A percentile compares a stretch with the other conserved stretches of the same genome.
phyloP scores from a whole-genome alignment of 495 filamentous ascomycete genomes.

The Podospora sp. region DNA sequence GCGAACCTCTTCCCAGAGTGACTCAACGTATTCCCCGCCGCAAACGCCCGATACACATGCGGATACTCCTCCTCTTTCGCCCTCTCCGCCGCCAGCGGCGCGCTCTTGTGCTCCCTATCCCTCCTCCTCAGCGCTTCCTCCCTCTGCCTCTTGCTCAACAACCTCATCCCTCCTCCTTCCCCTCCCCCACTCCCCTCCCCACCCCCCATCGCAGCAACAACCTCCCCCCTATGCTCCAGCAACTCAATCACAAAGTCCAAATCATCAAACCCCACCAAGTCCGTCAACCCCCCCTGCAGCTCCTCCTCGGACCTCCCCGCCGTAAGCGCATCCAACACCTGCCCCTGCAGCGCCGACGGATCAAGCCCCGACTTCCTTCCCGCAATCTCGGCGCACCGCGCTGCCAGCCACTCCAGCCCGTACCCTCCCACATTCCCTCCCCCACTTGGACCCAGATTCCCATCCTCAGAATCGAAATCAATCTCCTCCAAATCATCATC shows the following conservation, averaged over 20 bases:
- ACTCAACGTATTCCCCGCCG: slow-evolving; percentile 80
- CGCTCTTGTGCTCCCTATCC: slow-evolving; percentile 82
- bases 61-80: slow-evolving; percentile 75
- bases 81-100: slow-evolving; percentile 62
- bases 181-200: slow-evolving; percentile 32
- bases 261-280: slow-evolving; percentile 90
- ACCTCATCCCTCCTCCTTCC: slow-evolving; percentile 44
- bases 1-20: slow-evolving; percentile 75
- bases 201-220: slow-evolving; percentile 45
- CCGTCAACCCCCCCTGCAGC: slow-evolving; percentile 84
- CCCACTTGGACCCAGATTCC: slow-evolving; percentile 41
- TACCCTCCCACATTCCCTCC: slow-evolving; percentile 36
- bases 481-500: slow-evolving; percentile 64
- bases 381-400: slow-evolving; percentile 64
- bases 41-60: slow-evolving; percentile 84
- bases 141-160: slow-evolving; percentile 76
- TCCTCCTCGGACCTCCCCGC: slow-evolving; percentile 74
- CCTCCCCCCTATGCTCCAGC: slow-evolving; percentile 68
- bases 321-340: slow-evolving; percentile 68
- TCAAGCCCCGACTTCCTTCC: slow-evolving; percentile 63
- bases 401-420: slow-evolving; percentile 62
- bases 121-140: slow-evolving; percentile 71
- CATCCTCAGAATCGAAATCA: slow-evolving; percentile 42
- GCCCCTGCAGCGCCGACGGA: slow-evolving; percentile 63
- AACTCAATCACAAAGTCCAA: slow-evolving; percentile 86